phyloP scores from a whole-genome alignment of 2,329 filamentous ascomycete genomes.

The Claviceps sorghi region DNA sequence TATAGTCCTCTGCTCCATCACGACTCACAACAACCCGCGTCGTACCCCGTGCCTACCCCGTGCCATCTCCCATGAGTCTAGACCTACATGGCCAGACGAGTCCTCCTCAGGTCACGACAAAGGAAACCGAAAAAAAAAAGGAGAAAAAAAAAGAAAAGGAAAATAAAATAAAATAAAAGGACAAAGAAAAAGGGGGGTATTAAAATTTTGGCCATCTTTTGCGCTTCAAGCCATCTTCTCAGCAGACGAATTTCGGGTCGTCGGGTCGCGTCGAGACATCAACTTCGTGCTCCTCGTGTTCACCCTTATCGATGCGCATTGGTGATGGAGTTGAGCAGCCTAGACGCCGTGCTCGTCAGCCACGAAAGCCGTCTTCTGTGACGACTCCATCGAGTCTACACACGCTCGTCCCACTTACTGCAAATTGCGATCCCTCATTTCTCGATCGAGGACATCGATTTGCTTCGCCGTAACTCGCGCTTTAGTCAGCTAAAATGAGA shows the following conservation, averaged over 20 bases:
- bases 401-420: conserved; percentile 17
- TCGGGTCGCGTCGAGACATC: neutral
- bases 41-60: no score
- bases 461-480: conserved; percentile 31
- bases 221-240: neutral
- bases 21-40: neutral
- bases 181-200: conserved; percentile 1
- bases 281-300: neutral
- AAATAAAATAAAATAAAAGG: no score
- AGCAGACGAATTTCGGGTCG: neutral
- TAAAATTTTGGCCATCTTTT: neutral
- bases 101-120: neutral
- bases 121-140: neutral
- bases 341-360: conserved; percentile 1
- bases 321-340: conserved; percentile 13
- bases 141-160: neutral
- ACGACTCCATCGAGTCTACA: no score
- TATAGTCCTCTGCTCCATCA: neutral
- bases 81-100: no score
- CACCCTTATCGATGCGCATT: conserved; percentile 8
- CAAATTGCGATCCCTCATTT: conserved; percentile 41
- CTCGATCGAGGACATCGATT: conserved; percentile 38
- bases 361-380: no score
- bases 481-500: conserved; percentile 26
- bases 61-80: no score